These are phyloP conservation scores for Alternaria sp. DNA, from an alignment of 2,329 filamentous ascomycete species.

Conservation along the genomic window DNA sequence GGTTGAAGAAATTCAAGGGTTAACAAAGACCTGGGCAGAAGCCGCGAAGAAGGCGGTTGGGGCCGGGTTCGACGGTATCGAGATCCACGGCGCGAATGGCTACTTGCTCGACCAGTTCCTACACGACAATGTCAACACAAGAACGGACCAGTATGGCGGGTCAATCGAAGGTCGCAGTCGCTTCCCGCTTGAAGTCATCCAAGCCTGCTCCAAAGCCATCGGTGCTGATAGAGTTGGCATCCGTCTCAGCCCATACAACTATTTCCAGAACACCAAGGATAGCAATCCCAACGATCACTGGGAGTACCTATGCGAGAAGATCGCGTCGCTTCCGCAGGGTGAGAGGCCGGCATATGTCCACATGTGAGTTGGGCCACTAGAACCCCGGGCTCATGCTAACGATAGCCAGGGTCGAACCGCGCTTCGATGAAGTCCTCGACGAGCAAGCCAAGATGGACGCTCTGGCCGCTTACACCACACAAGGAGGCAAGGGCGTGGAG, in stretches of 20 bases:
- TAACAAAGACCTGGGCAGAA: conserved; percentile 48
- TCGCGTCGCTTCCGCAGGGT: conserved; percentile 41
- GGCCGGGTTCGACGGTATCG: conserved; percentile 46
- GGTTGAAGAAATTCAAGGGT: conserved; percentile 49
- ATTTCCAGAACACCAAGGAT: conserved; percentile 52
- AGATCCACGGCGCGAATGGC: conserved; percentile 54
- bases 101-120: conserved; percentile 61
- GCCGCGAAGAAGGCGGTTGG: conserved; percentile 49
- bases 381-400: conserved; percentile 7
- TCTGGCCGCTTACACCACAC: conserved; percentile 46
- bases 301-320: conserved; percentile 53
- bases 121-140: conserved; percentile 57
- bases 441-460: conserved; percentile 49
- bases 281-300: conserved; percentile 55
- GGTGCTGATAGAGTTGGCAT: conserved; percentile 44
- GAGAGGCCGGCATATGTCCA: conserved; percentile 43
- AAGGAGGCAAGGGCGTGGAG: conserved; percentile 33
- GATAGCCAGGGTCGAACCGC: conserved; percentile 41
- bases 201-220: conserved; percentile 42
- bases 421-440: conserved; percentile 47
- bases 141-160: conserved; percentile 60
- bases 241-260: conserved; percentile 44
- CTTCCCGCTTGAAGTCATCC: conserved; percentile 63
- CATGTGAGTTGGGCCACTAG: conserved; percentile 31
- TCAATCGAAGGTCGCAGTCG: conserved; percentile 59